Percentiles rank a stretch among this genome's conserved stretches.
Conservation (phyloP, 2,329 filamentous ascomycete species). For the Phoma sp. region DNA sequence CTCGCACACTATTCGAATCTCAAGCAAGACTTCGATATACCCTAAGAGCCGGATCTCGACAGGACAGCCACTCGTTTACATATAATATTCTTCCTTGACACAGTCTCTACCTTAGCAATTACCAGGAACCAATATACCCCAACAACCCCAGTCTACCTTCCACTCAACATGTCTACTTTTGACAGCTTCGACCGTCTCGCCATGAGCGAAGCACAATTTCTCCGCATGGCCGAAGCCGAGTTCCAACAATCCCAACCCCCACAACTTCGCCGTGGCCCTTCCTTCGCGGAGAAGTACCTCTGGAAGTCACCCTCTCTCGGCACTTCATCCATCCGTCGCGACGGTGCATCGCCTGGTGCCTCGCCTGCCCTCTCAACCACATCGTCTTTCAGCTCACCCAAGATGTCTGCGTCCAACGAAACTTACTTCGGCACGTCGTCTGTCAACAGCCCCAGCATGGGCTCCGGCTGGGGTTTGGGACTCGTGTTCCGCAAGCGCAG, state of each 20-base stretch:
- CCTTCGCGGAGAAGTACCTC: constrained; percentile 15
- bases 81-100: constrained; percentile 1
- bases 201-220: constrained; percentile 19
- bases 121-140: background rate
- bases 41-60: constrained; percentile 20
- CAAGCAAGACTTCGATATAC: constrained; percentile 18
- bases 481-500: constrained; percentile 16
- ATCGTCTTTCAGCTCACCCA: constrained; percentile 10
- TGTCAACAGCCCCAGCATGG: constrained; percentile 13
- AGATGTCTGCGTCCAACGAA: constrained; percentile 2
- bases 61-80: constrained; percentile 19
- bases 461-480: constrained; percentile 15
- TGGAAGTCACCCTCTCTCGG: constrained; percentile 16
- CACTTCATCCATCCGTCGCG: constrained; percentile 10
- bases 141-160: background rate
- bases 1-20: background rate
- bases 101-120: constrained; percentile 11
- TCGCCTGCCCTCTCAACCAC: constrained; percentile 13
- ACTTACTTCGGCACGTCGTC: constrained; percentile 9
- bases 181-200: constrained; percentile 21
- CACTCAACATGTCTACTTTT: constrained; percentile 14
- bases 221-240: constrained; percentile 16
- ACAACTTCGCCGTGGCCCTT: constrained; percentile 1
- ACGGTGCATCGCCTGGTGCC: background rate
- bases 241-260: constrained; percentile 2